Percentiles rank a stretch among this genome's conserved stretches.
Conservation (phyloP, 495 filamentous ascomycete genomes). For the Arthonia radiata region DNA sequence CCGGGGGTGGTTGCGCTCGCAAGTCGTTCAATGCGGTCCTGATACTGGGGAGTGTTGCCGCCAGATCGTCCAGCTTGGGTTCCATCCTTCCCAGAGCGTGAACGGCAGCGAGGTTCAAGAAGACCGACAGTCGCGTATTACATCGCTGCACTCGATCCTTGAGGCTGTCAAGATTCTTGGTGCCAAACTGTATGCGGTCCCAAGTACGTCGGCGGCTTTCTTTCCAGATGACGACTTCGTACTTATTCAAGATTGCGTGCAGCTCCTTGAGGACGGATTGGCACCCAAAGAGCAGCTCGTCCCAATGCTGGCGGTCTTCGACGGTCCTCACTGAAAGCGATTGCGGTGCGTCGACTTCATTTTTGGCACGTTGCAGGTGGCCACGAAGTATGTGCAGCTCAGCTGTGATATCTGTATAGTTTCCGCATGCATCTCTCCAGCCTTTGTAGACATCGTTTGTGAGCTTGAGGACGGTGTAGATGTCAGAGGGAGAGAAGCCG, state of each 20-base stretch:
- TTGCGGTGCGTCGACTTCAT: conserved; percentile 1
- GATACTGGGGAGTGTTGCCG: too few species aligned
- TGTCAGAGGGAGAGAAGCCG: conserved; percentile 1
- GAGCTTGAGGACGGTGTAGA: conserved; percentile 1
- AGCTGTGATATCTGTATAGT: conserved; percentile 1
- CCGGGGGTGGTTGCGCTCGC: too few species aligned
- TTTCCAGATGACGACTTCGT: conserved; percentile 1
- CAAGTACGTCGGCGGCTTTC: conserved; percentile 1
- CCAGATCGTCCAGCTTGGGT: too few species aligned
- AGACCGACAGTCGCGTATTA: too few species aligned
- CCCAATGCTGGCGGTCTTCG: conserved; percentile 1
- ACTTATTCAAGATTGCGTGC: conserved; percentile 1
- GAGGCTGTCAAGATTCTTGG: conserved; percentile 1
- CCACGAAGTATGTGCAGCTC: conserved; percentile 1
- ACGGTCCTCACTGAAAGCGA: background rate
- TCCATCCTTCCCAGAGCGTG: too few species aligned
- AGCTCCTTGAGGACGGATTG: conserved; percentile 1
- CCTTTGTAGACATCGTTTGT: conserved; percentile 1
- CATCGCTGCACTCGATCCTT: background rate
- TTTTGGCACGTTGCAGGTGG: background rate
- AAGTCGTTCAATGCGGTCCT: too few species aligned
- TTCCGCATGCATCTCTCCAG: conserved; percentile 3
- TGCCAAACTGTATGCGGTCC: conserved; percentile 2
- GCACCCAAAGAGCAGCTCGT: background rate
- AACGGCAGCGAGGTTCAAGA: too few species aligned